Conservation (phyloP, 2,329 filamentous ascomycete species). For the Gaeumannomyces sp. region DNA sequence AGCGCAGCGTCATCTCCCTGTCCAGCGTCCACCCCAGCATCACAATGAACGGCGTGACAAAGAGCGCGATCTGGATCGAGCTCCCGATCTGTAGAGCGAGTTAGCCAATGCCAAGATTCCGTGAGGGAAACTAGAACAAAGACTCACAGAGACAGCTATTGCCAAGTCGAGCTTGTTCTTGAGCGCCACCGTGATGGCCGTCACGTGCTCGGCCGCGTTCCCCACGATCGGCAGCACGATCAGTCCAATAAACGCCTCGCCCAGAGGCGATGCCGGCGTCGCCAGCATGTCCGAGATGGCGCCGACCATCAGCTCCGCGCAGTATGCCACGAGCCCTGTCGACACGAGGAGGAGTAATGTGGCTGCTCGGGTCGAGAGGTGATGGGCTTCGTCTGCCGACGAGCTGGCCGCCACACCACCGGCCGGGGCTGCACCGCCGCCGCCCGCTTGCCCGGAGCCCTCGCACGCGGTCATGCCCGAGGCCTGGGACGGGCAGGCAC, state of each 20-base stretch:
- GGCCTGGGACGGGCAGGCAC: not conserved
- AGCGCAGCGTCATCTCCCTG: slow-evolving; percentile 72
- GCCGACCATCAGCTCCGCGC: slow-evolving; percentile 64
- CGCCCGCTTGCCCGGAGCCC: too few relatives aligned
- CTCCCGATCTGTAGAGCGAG: slow-evolving; percentile 42
- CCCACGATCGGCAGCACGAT: slow-evolving; percentile 69
- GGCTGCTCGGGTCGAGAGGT: slow-evolving; percentile 50
- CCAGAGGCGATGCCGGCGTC: slow-evolving; percentile 28
- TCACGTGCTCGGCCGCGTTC: slow-evolving; percentile 68
- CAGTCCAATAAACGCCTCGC: slow-evolving; percentile 63
- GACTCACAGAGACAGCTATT: slow-evolving; percentile 56
- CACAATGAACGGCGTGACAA: slow-evolving; percentile 64
- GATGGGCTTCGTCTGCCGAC: slow-evolving; percentile 30
- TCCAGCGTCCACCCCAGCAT: slow-evolving; percentile 65
- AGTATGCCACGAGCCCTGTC: slow-evolving; percentile 60
- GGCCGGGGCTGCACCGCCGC: too few relatives aligned
- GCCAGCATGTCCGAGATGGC: slow-evolving; percentile 60
- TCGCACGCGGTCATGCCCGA: too few relatives aligned
- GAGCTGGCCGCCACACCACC: too few relatives aligned
- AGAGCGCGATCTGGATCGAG: slow-evolving; percentile 66
- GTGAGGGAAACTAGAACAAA: not conserved
- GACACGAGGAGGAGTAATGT: slow-evolving; percentile 57
- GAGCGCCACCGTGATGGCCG: slow-evolving; percentile 62
- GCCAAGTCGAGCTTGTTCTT: slow-evolving; percentile 74
- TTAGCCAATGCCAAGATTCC: not conserved